Evolutionary conservation across 352 stramenopile species (phyloP), one percentile per base, ranked within the genome.

Genomic region (Pythium periplocum): DNA sequence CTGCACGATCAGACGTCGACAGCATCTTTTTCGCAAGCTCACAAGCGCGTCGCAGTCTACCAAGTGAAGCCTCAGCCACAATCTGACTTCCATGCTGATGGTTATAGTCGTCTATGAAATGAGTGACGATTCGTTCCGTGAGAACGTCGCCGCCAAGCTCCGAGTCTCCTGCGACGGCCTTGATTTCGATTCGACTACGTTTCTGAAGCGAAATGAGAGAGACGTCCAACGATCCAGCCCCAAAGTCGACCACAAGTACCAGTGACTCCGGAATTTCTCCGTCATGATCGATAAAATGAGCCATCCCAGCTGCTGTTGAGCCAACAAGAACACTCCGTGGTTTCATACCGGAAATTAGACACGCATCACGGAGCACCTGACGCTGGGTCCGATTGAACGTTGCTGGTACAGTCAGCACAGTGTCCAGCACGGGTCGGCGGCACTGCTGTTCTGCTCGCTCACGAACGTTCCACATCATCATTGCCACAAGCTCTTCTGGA

Each of bases 351-450:
- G 71, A 71, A 45, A 82, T 82, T 9, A 5, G 45, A 36, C 67
- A 72, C 8, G 74, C 63, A 30, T 80, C 61, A 2, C 64, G 59
- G 43, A 80, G 41, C n/a, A 69, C 64, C 35, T 64, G 69, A 2
- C 69, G 69, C 35, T 82, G 71, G 3, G 69, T 76, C 35, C 74
- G 70, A 43, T 79, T 82, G 35, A 62, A 80, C n/a, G 48, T 54
- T 0, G 50, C 62, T 34, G 74, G 71, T 3, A 80, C 51, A 2
- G 57, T 73, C 1, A 84, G 35, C 3, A 70, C 62, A 1, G 55
- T 59, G 0, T 56, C 44, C 6, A 57, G 43, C 12, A 80, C 53
- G 2, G 26, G 10, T 10, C 53, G 57, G 3, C 50, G 37, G 4
- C 49, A 61, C 6, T 66, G 64, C 2, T 40, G n/a, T 38, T 84